A percentile compares a stretch with the other conserved stretches of the same genome.
These are phyloP conservation scores for Chrysopogon serrulatus DNA, from an alignment of 176 grass and related monocot species.

Conservation along the genomic window DNA sequence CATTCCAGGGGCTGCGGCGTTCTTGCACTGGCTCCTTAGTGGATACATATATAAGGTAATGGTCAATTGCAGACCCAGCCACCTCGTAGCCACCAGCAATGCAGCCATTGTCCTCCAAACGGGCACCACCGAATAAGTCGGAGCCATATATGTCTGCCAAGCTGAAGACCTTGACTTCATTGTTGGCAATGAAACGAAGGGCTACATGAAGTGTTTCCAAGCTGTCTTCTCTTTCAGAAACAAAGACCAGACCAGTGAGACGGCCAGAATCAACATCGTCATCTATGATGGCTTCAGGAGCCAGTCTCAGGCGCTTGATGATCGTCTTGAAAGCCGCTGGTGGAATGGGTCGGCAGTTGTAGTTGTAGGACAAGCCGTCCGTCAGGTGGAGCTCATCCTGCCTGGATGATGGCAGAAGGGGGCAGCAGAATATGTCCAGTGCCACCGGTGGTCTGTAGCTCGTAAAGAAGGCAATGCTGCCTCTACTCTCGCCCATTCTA, in stretches of 20 bases:
- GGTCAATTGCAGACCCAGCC: neutral
- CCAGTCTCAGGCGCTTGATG: neutral
- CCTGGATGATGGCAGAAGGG: neutral
- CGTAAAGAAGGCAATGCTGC: conserved; percentile 37
- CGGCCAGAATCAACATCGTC: neutral
- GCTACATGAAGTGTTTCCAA: conserved; percentile 34
- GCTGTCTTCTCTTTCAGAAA: conserved; percentile 6
- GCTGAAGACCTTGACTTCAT: conserved; percentile 15
- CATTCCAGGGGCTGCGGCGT: conserved; percentile 1
- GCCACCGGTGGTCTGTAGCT: conserved; percentile 27
- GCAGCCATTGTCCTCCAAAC: conserved; percentile 42
- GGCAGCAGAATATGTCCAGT: conserved; percentile 23
- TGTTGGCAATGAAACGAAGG: neutral
- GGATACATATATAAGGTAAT: conserved; percentile 22
- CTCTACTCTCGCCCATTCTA: neutral
- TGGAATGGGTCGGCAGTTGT: neutral
- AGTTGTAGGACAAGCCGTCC: conserved; percentile 33
- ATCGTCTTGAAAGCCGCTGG: neutral
- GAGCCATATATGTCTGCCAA: conserved; percentile 13
- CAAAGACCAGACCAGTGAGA: no score
- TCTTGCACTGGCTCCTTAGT: neutral
- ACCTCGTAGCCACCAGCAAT: conserved; percentile 16
- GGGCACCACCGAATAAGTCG: neutral
- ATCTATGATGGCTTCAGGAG: neutral
- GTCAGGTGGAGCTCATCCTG: conserved; percentile 19